Conservation (phyloP, 228 moss, liverwort and hornwort genomes). For the Sphagnum fallax region DNA sequence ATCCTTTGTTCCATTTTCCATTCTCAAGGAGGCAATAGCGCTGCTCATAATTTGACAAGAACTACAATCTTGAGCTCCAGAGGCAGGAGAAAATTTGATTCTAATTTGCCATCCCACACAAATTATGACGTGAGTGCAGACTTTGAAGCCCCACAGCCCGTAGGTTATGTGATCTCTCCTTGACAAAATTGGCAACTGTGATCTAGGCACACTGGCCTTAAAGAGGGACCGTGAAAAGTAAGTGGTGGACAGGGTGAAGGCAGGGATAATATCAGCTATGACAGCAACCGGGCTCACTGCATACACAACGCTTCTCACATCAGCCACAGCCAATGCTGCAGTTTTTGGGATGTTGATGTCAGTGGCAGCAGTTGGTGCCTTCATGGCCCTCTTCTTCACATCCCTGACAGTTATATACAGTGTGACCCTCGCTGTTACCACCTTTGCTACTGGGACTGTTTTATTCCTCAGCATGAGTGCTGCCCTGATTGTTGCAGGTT, state of each 20-base stretch:
- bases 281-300: constrained; percentile 57
- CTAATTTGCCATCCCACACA: too few species aligned
- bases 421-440: constrained; percentile 46
- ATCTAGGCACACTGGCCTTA: neutral
- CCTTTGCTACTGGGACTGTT: constrained; percentile 47
- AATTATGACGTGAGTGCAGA: too few species aligned
- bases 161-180: too few species aligned
- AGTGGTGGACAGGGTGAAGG: constrained; percentile 20
- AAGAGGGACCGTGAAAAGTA: too few species aligned
- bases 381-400: constrained; percentile 66
- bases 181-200: neutral
- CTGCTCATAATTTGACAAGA: too few species aligned
- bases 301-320: constrained; percentile 57
- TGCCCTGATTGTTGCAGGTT: constrained; percentile 63
- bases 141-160: too few species aligned
- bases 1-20: too few species aligned
- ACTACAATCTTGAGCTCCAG: neutral
- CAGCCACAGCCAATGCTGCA: constrained; percentile 63
- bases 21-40: too few species aligned
- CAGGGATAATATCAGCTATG: constrained; percentile 48
- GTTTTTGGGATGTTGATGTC: constrained; percentile 59
- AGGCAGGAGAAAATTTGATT: too few species aligned
- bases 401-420: constrained; percentile 64
- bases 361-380: constrained; percentile 65
- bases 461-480: constrained; percentile 50